phyloP scores from a whole-genome alignment of 805 yeast species.

The Priceomyces fermenticarens region DNA sequence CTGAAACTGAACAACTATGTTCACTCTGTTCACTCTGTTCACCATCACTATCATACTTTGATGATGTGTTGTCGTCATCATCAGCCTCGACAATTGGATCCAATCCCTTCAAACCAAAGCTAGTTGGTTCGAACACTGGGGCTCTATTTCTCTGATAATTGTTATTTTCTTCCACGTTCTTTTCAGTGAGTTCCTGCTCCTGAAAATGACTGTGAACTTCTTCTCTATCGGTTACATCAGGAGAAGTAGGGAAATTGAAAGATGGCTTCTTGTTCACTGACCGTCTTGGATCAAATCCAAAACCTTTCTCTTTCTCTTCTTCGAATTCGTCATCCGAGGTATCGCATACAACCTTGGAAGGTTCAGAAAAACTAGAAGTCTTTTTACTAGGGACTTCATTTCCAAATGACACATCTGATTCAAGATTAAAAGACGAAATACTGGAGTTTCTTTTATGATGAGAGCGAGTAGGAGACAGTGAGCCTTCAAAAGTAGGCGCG shows the following conservation, averaged over 20 bases:
- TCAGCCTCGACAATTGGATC: slow-evolving; percentile 38
- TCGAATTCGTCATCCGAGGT: slow-evolving; percentile 17
- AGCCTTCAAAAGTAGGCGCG: not conserved
- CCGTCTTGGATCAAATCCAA: slow-evolving; percentile 22
- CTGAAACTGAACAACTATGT: slow-evolving; percentile 12
- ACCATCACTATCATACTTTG: slow-evolving; percentile 27
- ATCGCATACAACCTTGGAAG: slow-evolving; percentile 10
- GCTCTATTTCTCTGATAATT: slow-evolving; percentile 8
- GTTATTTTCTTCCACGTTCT: not conserved
- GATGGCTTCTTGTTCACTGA: slow-evolving; percentile 2
- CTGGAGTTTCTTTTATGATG: slow-evolving; percentile 19
- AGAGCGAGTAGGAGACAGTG: slow-evolving; percentile 9
- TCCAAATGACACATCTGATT: slow-evolving; percentile 1
- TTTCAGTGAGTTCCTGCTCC: not conserved
- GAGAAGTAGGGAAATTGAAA: slow-evolving; percentile 1
- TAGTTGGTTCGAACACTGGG: slow-evolving; percentile 19
- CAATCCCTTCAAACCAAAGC: slow-evolving; percentile 29
- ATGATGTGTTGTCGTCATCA: slow-evolving; percentile 25
- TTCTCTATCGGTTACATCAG: not conserved
- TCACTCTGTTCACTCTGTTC: slow-evolving; percentile 9
- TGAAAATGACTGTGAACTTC: no score
- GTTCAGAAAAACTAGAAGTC: slow-evolving; percentile 3
- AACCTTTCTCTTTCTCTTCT: slow-evolving; percentile 9
- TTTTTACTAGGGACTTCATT: not conserved
- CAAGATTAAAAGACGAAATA: not conserved